Evolutionary conservation across 176 grass and related monocot species (phyloP).

Genomic region (Ampelocalamus luodianensis): DNA sequence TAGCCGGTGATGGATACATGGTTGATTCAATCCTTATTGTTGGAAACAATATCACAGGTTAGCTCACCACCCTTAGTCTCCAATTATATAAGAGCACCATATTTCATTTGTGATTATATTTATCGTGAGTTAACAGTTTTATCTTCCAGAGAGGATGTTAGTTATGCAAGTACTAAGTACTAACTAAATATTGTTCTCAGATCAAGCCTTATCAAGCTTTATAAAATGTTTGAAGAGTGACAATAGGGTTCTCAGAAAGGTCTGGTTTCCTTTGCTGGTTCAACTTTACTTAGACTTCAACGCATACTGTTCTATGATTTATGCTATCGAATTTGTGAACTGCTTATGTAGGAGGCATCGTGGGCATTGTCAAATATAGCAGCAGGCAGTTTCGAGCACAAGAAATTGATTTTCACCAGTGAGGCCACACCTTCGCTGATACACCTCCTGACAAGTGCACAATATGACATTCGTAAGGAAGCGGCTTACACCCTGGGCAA

Average conservation of each 20-base stretch:
- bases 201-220: slow-evolving; percentile 78
- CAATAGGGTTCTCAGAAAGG: slow-evolving; percentile 92
- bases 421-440: slow-evolving; percentile 67
- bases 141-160: neutral
- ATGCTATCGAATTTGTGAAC: slow-evolving; percentile 4
- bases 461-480: slow-evolving; percentile 93
- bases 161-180: slow-evolving; percentile 42
- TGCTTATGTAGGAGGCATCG: slow-evolving; percentile 70
- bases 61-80: slow-evolving; percentile 30
- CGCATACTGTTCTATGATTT: slow-evolving; percentile 17
- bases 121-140: slow-evolving; percentile 8
- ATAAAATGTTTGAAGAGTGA: slow-evolving; percentile 95
- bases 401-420: slow-evolving; percentile 77
- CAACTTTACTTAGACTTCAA: slow-evolving; percentile 27
- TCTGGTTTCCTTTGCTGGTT: slow-evolving; percentile 36
- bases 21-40: slow-evolving; percentile 68
- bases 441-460: slow-evolving; percentile 57
- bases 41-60: slow-evolving; percentile 85
- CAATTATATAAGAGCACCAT: slow-evolving; percentile 22
- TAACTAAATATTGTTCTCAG: slow-evolving; percentile 60
- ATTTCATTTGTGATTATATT: slow-evolving; percentile 17
- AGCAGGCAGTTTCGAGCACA: slow-evolving; percentile 79
- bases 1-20: slow-evolving; percentile 81
- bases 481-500: slow-evolving; percentile 86
- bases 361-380: slow-evolving; percentile 96